Conservation (phyloP, 2,329 filamentous ascomycete genomes). For the Passalora sequoiae region DNA sequence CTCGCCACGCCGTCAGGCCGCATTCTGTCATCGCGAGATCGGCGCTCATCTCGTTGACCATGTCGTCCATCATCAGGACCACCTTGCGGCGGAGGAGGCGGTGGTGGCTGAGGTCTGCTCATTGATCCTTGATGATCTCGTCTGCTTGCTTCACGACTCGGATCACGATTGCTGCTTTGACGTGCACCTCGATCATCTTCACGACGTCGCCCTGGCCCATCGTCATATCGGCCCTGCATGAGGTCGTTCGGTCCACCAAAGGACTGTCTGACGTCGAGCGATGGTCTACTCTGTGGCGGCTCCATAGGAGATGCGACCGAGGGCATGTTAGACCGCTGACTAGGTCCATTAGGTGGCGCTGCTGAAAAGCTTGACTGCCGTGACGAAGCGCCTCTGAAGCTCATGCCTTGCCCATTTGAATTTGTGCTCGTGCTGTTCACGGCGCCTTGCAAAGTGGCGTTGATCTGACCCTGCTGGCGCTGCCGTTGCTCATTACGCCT, state of each 20-base stretch:
- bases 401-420: constrained; percentile 23
- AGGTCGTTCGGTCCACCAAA: constrained; percentile 8
- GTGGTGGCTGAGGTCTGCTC: constrained; percentile 13
- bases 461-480: constrained; percentile 27
- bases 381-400: constrained; percentile 32
- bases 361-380: constrained; percentile 23
- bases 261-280: constrained; percentile 11
- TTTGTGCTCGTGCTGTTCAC: constrained; percentile 11
- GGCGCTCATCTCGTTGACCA: too few species aligned
- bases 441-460: constrained; percentile 23
- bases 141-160: constrained; percentile 25
- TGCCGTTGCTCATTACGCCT: constrained; percentile 19
- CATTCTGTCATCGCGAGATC: constrained; percentile 22
- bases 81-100: constrained; percentile 19
- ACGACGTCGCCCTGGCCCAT: constrained; percentile 18
- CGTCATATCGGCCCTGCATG: constrained; percentile 21
- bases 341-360: constrained; percentile 7
- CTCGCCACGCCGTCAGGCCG: constrained; percentile 7
- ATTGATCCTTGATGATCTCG: constrained; percentile 15
- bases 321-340: constrained; percentile 7
- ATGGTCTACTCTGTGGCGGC: constrained; percentile 11
- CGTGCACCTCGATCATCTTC: constrained; percentile 25
- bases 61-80: constrained; percentile 23
- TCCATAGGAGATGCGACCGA: constrained; percentile 23
- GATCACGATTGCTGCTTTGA: constrained; percentile 25